A percentile compares a stretch with the other conserved stretches of the same genome.
These are phyloP conservation scores for Canariomyces notabilis DNA, from an alignment of 2,329 filamentous ascomycete species.

Conservation along the genomic window DNA sequence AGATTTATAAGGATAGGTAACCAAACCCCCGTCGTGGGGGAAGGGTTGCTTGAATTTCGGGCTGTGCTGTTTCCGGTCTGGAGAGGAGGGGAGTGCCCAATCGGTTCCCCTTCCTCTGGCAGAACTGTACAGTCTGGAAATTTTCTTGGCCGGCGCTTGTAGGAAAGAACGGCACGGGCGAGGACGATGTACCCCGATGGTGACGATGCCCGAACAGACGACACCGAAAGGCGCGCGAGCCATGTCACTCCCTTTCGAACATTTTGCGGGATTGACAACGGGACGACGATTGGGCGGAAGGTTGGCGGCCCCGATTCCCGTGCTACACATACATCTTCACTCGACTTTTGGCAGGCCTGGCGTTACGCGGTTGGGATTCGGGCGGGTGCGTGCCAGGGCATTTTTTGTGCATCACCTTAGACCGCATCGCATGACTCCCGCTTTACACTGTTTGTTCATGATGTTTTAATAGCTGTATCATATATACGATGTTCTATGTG, in stretches of 20 bases:
- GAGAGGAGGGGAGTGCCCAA: too few relatives aligned
- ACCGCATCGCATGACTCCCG: conserved; percentile 6
- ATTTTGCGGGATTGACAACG: neutral
- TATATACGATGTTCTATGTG: conserved; percentile 6
- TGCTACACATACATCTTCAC: conserved; percentile 25
- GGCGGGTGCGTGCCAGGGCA: neutral
- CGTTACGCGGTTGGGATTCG: conserved; percentile 20
- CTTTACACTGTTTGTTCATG: conserved; percentile 7
- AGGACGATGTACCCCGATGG: too few relatives aligned
- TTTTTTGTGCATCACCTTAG: conserved; percentile 13
- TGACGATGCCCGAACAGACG: too few relatives aligned
- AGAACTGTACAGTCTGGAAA: too few relatives aligned
- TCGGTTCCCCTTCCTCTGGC: too few relatives aligned
- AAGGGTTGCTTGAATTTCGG: too few relatives aligned
- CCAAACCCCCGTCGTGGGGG: too few relatives aligned
- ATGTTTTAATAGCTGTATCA: conserved; percentile 14
- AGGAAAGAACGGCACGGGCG: too few relatives aligned
- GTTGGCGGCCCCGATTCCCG: neutral
- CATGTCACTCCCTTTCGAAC: neutral
- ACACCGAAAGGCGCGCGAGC: too few relatives aligned
- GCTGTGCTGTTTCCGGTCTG: neutral
- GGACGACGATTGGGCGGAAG: neutral
- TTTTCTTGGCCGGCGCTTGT: too few relatives aligned
- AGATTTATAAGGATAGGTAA: conserved; percentile 83
- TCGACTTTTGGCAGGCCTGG: conserved; percentile 26